These are phyloP conservation scores for Hymenochaete sp. DNA, from an alignment of 1,284 basidiomycete species.

Conservation along the genomic window DNA sequence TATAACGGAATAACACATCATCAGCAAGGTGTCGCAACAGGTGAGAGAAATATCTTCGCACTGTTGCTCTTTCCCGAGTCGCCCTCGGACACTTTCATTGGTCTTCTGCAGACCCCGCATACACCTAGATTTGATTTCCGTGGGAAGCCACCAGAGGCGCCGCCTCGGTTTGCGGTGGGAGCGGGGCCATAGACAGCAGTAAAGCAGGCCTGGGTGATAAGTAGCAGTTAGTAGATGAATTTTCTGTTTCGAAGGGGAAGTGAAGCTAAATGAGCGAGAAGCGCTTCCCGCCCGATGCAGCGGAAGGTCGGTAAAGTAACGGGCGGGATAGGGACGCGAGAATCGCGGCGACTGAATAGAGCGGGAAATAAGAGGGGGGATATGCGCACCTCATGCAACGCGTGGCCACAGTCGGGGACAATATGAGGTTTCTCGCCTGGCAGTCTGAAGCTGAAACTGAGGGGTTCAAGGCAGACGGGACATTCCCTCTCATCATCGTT, in stretches of 20 bases:
- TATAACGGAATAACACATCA: background rate
- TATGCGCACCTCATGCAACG: conserved; percentile 76
- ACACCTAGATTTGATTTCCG: conserved; percentile 81
- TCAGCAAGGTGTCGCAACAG: background rate
- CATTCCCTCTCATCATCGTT: conserved; percentile 76
- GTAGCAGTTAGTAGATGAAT: conserved; percentile 17
- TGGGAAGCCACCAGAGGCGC: conserved; percentile 36
- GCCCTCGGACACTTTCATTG: conserved; percentile 87
- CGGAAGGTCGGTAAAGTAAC: too few species aligned
- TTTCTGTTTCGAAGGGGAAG: too few species aligned
- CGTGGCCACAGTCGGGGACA: conserved; percentile 94
- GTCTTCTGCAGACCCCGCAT: conserved; percentile 91
- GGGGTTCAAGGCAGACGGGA: conserved; percentile 85
- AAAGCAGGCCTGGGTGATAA: conserved; percentile 72
- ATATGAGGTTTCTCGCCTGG: conserved; percentile 96
- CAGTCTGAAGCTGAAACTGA: conserved; percentile 78
- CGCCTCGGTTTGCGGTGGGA: conserved; percentile 49
- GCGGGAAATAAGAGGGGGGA: conserved; percentile 11
- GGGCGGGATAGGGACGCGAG: too few species aligned
- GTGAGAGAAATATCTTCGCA: conserved; percentile 36
- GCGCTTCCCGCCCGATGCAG: too few species aligned
- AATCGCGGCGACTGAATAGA: too few species aligned
- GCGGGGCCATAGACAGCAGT: conserved; percentile 89
- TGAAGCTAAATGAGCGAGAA: too few species aligned
- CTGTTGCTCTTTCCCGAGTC: conserved; percentile 79